Percentiles rank a stretch among this genome's conserved stretches.
Conservation (phyloP, 176 grass and related monocot genomes). For the Zoysia pacifica region DNA sequence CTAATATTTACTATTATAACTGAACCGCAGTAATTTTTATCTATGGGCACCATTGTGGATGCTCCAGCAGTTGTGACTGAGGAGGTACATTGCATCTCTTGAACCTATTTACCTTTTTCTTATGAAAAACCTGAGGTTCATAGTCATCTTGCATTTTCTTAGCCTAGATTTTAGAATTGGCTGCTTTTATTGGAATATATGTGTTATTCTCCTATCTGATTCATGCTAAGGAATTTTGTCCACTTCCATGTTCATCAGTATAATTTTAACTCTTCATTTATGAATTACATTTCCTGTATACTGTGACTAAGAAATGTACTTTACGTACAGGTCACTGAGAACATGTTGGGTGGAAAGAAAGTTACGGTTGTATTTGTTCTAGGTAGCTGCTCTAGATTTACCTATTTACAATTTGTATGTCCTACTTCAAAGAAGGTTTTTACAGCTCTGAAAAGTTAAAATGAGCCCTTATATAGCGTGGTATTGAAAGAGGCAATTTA, state of each 20-base stretch:
- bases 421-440: neutral
- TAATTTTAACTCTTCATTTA: neutral
- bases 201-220: too few relatives aligned
- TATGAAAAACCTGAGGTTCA: slow-evolving; percentile 1
- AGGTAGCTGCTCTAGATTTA: slow-evolving; percentile 35
- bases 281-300: neutral
- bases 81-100: slow-evolving; percentile 21
- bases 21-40: slow-evolving; percentile 26
- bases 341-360: slow-evolving; percentile 70
- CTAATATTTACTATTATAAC: neutral
- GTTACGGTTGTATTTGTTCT: slow-evolving; percentile 84
- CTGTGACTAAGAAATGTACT: neutral
- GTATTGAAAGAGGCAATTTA: neutral
- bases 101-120: neutral
- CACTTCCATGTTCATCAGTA: too few relatives aligned
- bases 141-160: neutral
- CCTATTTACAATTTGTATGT: neutral
- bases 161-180: neutral
- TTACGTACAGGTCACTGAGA: slow-evolving; percentile 26
- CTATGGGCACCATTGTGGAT: slow-evolving; percentile 58
- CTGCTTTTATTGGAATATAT: too few relatives aligned
- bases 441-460: too few relatives aligned
- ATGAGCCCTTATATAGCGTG: too few relatives aligned
- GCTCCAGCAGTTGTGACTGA: slow-evolving; percentile 39
- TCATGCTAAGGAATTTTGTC: too few relatives aligned